Conservation (phyloP, 2,329 filamentous ascomycete genomes). For the Lasiodiplodia theobromae region DNA sequence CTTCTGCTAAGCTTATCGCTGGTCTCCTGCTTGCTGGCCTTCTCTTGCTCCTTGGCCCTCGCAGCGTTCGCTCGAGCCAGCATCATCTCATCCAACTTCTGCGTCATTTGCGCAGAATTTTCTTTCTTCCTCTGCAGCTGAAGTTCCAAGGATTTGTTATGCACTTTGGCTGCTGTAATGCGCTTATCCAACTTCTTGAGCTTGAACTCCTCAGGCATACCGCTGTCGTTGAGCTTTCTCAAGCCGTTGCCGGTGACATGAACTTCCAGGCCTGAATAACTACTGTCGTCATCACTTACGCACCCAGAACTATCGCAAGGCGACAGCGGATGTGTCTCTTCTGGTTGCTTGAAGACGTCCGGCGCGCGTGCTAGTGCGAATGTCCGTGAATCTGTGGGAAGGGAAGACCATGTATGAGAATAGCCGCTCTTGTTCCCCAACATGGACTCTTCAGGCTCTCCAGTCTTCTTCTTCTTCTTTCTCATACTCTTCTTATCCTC, state of each 20-base stretch:
- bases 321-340: not conserved
- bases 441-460: not conserved
- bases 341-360: not conserved
- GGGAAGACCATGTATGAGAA: not conserved
- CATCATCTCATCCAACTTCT: not conserved
- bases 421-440: not conserved
- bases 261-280: not conserved
- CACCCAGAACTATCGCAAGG: not conserved
- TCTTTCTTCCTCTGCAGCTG: not conserved
- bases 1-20: not conserved
- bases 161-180: not conserved
- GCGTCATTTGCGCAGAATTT: not conserved
- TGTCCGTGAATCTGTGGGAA: not conserved
- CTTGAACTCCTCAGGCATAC: not conserved
- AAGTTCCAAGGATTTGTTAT: not conserved
- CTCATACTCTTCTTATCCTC: not conserved
- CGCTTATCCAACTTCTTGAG: not conserved
- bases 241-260: not conserved
- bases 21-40: not conserved
- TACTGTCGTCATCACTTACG: not conserved
- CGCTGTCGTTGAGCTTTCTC: not conserved
- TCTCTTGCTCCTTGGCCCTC: not conserved
- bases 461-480: not conserved
- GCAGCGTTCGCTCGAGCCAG: too few relatives aligned
- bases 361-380: not conserved